Base-by-base conservation (phyloP, 106 monocot genomes). In the Narthecium ossifragum region DNA sequence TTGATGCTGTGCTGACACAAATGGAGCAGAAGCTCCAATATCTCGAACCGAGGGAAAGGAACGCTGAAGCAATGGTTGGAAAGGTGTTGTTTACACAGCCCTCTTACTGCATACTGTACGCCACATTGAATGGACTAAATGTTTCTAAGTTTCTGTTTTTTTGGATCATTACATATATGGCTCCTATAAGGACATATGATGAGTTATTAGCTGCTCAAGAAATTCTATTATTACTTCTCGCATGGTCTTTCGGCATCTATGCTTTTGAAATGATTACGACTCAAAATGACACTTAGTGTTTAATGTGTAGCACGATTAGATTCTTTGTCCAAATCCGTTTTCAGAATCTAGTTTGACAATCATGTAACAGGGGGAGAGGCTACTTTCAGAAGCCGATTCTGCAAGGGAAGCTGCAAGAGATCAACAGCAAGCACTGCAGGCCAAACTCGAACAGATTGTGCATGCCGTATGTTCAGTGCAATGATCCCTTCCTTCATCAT, bases 1-100 rank as follows among this genome's bases (percentile, higher is more conserved):
- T 86, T 54, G 49, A 80, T 29, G 37, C 34, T 53, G 23, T 69
- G 14, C 80, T 49, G 55, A 36, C 63, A 36, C 77, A 84, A 66
- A 57, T 72, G 57, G 80, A 86, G 41, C 29, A 17, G 63, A 62
- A 70, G 46, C 58, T 83, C 20, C 70, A 70, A 17, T 28, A 37
- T 53, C 59, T 92, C 20, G 66, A 86, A 34, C 56, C 59, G 3
- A 77, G 80, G 26, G 86, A 92, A 66, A 77, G 71, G 21, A 64
- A 72, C 38, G 70, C 69, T 24, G 77, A 84, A 67, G 77, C 65
- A 40, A 69, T 70, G 57, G 74, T 92, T 48, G 57, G 68, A 28
- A 74, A 86, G 92, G 92, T 92, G 67, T 30, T 13, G 4, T 18
- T 34, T 34, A 34, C 25, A 11, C n/a, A n/a, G n/a, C n/a, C n/a